Conservation (phyloP, 106 monocot species). For the Triglochin maritima region DNA sequence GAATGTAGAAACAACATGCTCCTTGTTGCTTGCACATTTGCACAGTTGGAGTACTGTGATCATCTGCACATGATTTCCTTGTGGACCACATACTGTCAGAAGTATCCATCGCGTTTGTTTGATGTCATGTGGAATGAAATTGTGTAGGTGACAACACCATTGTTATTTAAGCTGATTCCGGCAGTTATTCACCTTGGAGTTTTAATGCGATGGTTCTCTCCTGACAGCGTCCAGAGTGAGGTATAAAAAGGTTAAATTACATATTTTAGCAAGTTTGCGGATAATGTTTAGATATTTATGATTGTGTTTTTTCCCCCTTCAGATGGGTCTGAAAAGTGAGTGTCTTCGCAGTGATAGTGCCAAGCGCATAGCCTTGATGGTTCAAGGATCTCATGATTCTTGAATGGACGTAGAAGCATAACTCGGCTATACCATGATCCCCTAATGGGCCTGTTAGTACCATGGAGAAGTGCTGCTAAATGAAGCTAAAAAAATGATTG, state of each 20-base stretch:
- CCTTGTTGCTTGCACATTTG: too few relatives aligned
- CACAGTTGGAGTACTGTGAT: too few relatives aligned
- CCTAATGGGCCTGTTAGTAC: constrained; percentile 11
- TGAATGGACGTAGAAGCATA: constrained; percentile 13
- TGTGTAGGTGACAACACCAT: constrained; percentile 44
- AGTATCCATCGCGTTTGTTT: too few relatives aligned
- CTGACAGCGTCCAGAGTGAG: constrained; percentile 31
- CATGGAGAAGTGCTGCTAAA: not conserved
- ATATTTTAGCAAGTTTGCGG: too few relatives aligned
- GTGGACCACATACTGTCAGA: too few relatives aligned
- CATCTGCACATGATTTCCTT: too few relatives aligned
- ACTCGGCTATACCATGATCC: not conserved
- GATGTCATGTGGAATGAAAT: not conserved
- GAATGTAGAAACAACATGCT: too few relatives aligned
- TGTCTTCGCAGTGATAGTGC: constrained; percentile 34
- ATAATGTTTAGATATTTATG: not conserved
- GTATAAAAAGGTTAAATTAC: not conserved
- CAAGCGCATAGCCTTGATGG: constrained; percentile 50
- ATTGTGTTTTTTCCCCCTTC: constrained; percentile 11
- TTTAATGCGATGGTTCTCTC: constrained; percentile 40
- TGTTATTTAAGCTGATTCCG: constrained; percentile 52
- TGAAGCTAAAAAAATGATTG: constrained; percentile 9
- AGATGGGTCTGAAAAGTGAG: constrained; percentile 47
- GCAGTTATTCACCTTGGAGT: constrained; percentile 52
- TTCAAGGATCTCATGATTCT: constrained; percentile 59